phyloP scores from a whole-genome alignment of 2,329 filamentous ascomycete genomes.

The Zasmidium angulare region DNA sequence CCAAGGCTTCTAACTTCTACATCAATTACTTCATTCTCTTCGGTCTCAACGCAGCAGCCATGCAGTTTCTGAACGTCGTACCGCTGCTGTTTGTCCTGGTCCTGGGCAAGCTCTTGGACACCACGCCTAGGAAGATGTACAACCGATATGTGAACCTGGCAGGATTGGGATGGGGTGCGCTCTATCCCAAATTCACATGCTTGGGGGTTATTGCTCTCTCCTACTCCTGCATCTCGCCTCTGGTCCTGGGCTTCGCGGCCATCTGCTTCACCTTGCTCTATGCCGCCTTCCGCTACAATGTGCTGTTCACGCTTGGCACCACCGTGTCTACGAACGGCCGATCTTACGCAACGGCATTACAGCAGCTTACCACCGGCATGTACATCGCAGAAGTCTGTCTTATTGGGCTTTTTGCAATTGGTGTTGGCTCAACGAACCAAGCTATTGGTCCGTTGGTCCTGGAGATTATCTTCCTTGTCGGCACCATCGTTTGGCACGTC shows the following conservation, averaged over 20 bases:
- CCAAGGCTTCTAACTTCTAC: constrained; percentile 40
- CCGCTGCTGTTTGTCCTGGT: constrained; percentile 32
- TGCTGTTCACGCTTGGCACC: constrained; percentile 48
- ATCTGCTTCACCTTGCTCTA: constrained; percentile 47
- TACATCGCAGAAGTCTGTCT: constrained; percentile 48
- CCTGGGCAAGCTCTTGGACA: constrained; percentile 34
- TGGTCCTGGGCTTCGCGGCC: constrained; percentile 46
- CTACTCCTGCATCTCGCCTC: constrained; percentile 48
- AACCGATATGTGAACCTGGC: constrained; percentile 43
- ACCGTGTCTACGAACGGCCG: constrained; percentile 45
- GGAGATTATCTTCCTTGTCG: constrained; percentile 40
- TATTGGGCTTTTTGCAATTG: constrained; percentile 47
- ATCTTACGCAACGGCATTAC: constrained; percentile 44
- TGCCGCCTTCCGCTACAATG: constrained; percentile 49
- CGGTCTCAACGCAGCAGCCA: constrained; percentile 29
- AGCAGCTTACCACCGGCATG: constrained; percentile 46
- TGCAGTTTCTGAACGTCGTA: constrained; percentile 30
- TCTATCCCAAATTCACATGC: constrained; percentile 45
- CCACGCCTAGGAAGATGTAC: constrained; percentile 47
- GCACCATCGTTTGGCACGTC: constrained; percentile 44
- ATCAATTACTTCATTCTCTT: constrained; percentile 39
- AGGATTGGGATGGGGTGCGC: constrained; percentile 43
- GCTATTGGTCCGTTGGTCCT: constrained; percentile 43
- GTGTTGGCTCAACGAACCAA: constrained; percentile 29
- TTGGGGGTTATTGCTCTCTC: constrained; percentile 35